These are phyloP conservation scores for Pleurotus cornucopiae DNA, from an alignment of 768 basidiomycete species.

Conservation along the genomic window DNA sequence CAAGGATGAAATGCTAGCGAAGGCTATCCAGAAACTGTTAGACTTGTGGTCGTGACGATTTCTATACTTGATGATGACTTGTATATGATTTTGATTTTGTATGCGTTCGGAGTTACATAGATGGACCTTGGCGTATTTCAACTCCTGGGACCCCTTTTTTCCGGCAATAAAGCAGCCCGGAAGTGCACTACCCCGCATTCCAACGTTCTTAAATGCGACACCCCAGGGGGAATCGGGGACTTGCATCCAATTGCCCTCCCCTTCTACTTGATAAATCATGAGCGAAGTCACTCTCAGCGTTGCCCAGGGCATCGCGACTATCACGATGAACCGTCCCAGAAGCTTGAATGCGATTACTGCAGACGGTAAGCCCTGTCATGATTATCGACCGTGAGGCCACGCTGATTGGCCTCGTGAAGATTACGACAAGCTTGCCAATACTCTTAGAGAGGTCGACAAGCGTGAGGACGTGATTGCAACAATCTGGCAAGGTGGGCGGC, in stretches of 20 bases:
- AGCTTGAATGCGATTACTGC: conserved; percentile 56
- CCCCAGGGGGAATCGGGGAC: background rate
- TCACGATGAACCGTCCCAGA: conserved; percentile 59
- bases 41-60: conserved; percentile 30
- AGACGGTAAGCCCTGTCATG: conserved; percentile 32
- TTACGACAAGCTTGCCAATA: conserved; percentile 57
- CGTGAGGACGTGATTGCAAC: conserved; percentile 62
- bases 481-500: conserved; percentile 55
- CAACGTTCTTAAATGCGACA: background rate
- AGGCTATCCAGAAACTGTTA: conserved; percentile 33
- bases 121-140: too few species aligned
- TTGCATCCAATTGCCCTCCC: background rate
- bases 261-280: conserved; percentile 20
- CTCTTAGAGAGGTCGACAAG: conserved; percentile 53
- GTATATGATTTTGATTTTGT: background rate
- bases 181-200: background rate
- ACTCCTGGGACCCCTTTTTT: background rate
- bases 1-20: conserved; percentile 39
- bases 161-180: conserved; percentile 1
- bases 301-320: conserved; percentile 59
- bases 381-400: background rate
- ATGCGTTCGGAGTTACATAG: too few species aligned
- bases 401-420: conserved; percentile 30
- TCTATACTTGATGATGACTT: background rate
- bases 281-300: conserved; percentile 44